Evolutionary conservation across 2,329 filamentous ascomycete genomes (phyloP).

Genomic region (Colletotrichum incanum): DNA sequence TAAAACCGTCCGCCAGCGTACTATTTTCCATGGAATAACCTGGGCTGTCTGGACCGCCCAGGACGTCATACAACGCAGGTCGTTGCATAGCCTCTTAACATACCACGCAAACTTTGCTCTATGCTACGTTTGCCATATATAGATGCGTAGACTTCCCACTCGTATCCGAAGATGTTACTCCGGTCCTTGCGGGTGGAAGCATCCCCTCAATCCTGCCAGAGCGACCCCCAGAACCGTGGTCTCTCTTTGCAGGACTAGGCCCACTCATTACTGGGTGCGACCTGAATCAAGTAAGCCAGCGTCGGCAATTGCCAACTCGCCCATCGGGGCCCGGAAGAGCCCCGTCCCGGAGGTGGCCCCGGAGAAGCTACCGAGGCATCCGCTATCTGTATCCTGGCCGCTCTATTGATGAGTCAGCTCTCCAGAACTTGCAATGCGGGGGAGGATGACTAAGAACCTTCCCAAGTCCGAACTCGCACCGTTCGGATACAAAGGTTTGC

Average conservation of each 20-base stretch:
- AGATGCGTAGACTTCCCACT: not conserved
- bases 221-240: not conserved
- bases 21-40: conserved; percentile 1
- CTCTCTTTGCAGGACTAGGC: not conserved
- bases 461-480: not conserved
- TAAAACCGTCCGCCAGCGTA: not conserved
- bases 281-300: conserved; percentile 7
- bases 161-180: not conserved
- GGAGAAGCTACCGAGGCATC: not conserved
- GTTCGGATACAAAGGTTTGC: conserved; percentile 9
- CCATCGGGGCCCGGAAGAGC: not conserved
- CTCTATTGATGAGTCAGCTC: conserved; percentile 1
- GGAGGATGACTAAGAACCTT: not conserved
- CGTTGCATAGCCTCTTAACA: conserved; percentile 7
- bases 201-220: not conserved
- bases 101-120: not conserved
- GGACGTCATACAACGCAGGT: conserved; percentile 6
- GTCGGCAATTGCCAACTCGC: not conserved
- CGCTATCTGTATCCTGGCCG: not conserved
- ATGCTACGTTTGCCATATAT: not conserved
- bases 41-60: not conserved
- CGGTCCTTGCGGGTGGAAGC: not conserved
- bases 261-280: not conserved
- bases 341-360: not conserved
- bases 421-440: not conserved